A percentile compares a stretch with the other conserved stretches of the same genome.
phyloP scores from a whole-genome alignment of 2,329 filamentous ascomycete genomes.

The Cladosporium sp. region DNA sequence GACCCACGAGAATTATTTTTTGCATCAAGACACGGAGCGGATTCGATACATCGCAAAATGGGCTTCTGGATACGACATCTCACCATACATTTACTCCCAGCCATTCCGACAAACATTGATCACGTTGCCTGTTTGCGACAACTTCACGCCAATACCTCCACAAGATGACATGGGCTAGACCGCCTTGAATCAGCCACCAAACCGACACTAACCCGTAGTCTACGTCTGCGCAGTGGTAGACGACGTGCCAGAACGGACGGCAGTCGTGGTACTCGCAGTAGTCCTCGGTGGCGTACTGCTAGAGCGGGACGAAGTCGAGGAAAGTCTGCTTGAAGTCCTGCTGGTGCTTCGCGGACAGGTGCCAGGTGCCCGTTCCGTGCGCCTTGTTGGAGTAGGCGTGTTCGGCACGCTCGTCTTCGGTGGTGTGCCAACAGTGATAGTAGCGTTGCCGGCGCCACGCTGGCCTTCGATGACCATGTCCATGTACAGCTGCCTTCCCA shows the following conservation, averaged over 20 bases:
- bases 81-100: too few relatives aligned
- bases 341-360: conserved; percentile 5
- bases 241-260: neutral
- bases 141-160: too few relatives aligned
- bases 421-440: neutral
- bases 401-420: conserved; percentile 2
- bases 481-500: neutral
- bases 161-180: too few relatives aligned
- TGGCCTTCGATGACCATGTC: conserved; percentile 2
- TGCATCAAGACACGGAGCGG: too few relatives aligned
- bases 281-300: neutral
- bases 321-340: neutral
- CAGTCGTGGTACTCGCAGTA: neutral
- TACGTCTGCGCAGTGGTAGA: neutral
- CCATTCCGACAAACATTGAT: too few relatives aligned
- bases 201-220: neutral
- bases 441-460: neutral
- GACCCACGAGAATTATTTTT: too few relatives aligned
- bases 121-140: too few relatives aligned
- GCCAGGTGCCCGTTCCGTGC: neutral
- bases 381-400: conserved; percentile 1
- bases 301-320: neutral
- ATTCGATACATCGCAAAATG: too few relatives aligned
- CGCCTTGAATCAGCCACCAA: too few relatives aligned
- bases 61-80: too few relatives aligned